Conservation (phyloP, 345 rosid genomes). For the Euclidium syriacum region DNA sequence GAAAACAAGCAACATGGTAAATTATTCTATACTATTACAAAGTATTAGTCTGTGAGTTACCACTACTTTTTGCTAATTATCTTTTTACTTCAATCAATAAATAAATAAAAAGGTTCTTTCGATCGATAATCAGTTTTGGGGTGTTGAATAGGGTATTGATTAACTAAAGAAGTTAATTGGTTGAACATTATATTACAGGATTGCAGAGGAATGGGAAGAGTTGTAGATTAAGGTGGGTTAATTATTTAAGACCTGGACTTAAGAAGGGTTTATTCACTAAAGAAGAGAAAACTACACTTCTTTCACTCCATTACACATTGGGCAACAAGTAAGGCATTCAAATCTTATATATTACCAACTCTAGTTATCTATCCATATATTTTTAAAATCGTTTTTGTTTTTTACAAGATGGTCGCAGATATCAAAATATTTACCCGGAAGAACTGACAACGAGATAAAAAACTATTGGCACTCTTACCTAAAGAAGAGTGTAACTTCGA, state of each 20-base stretch:
- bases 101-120: neutral
- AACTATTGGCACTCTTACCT: constrained; percentile 90
- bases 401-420: constrained; percentile 80
- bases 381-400: neutral
- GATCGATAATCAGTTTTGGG: neutral
- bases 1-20: neutral
- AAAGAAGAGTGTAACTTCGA: constrained; percentile 41
- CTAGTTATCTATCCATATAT: neutral
- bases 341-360: neutral
- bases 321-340: constrained; percentile 79
- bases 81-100: neutral
- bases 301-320: constrained; percentile 62
- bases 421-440: constrained; percentile 75
- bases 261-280: constrained; percentile 55
- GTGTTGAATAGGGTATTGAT: neutral
- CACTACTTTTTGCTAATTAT: neutral
- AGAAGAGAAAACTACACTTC: constrained; percentile 64
- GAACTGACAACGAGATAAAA: constrained; percentile 94
- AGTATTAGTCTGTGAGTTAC: neutral
- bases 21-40: neutral
- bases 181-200: constrained; percentile 34
- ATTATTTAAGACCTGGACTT: constrained; percentile 86
- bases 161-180: neutral
- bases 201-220: constrained; percentile 90
- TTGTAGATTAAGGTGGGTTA: constrained; percentile 93